A percentile compares a stretch with the other conserved stretches of the same genome.
Evolutionary conservation across 106 monocot genomes (phyloP).

Genomic region (Dioscorea alata): DNA sequence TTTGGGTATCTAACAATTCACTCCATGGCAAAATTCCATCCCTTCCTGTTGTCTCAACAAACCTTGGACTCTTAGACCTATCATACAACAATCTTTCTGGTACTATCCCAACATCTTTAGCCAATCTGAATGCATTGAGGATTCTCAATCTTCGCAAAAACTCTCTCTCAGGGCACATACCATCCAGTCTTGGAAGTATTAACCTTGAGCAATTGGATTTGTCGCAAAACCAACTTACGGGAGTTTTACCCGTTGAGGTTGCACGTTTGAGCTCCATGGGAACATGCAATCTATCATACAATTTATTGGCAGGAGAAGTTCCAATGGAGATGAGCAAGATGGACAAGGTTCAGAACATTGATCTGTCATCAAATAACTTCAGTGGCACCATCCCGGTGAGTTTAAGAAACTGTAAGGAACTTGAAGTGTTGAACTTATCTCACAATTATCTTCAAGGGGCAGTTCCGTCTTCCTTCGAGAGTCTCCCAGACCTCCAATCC

Average conservation of each 20-base stretch:
- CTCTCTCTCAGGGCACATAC: conserved; percentile 25
- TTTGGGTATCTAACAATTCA: conserved; percentile 35
- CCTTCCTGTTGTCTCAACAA: not conserved
- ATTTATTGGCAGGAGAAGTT: conserved; percentile 10
- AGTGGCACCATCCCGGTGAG: conserved; percentile 13
- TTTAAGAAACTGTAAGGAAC: conserved; percentile 13
- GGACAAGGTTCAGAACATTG: conserved; percentile 28
- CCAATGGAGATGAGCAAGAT: conserved; percentile 22
- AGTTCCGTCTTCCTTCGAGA: conserved; percentile 22
- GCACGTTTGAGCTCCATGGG: conserved; percentile 7
- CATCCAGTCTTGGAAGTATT: conserved; percentile 19
- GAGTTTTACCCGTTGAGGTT: conserved; percentile 27
- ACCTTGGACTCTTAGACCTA: conserved; percentile 31
- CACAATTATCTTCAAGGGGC: conserved; percentile 27
- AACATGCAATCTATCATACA: conserved; percentile 14
- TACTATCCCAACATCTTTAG: conserved; percentile 10
- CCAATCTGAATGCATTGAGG: conserved; percentile 18
- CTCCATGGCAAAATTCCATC: conserved; percentile 30
- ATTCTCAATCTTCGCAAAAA: conserved; percentile 12
- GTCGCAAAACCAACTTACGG: conserved; percentile 35
- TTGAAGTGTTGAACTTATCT: conserved; percentile 26
- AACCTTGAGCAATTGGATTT: conserved; percentile 29
- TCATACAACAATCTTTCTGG: conserved; percentile 33
- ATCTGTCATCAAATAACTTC: conserved; percentile 29
- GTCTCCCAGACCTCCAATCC: conserved; percentile 13